Conservation (phyloP, 805 yeast species). For the Candida anglica region DNA sequence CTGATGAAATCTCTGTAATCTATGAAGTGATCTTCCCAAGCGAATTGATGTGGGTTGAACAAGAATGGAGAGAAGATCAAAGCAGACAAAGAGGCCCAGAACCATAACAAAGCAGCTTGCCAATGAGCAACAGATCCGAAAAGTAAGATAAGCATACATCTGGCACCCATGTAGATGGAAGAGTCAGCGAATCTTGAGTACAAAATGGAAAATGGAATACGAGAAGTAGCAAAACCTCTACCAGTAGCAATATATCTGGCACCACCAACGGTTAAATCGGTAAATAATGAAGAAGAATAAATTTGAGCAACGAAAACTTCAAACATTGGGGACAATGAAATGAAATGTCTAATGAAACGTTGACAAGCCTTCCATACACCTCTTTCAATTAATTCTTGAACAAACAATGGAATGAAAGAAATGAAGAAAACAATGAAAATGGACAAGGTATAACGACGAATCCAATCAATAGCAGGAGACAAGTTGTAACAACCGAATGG, state of each 20-base stretch:
- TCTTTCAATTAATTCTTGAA: constrained; percentile 73
- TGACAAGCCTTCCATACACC: constrained; percentile 68
- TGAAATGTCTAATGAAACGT: constrained; percentile 61
- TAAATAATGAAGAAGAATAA: constrained; percentile 65
- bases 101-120: constrained; percentile 95
- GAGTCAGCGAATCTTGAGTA: constrained; percentile 73
- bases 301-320: constrained; percentile 78
- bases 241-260: constrained; percentile 83
- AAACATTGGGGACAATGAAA: constrained; percentile 71
- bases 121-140: constrained; percentile 76
- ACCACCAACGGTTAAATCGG: constrained; percentile 72
- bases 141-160: constrained; percentile 66
- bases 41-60: constrained; percentile 97
- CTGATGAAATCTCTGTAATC: constrained; percentile 92
- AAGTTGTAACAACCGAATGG: constrained; percentile 74
- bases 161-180: constrained; percentile 80
- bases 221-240: constrained; percentile 73
- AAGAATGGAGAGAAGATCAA: constrained; percentile 88
- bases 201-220: constrained; percentile 61
- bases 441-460: constrained; percentile 67
- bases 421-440: constrained; percentile 71
- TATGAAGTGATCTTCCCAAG: constrained; percentile 92
- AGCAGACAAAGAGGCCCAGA: constrained; percentile 91
- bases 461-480: constrained; percentile 70
- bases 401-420: constrained; percentile 70